Conservation (phyloP, 129 eudicot genomes). For the Erigeron canadensis region DNA sequence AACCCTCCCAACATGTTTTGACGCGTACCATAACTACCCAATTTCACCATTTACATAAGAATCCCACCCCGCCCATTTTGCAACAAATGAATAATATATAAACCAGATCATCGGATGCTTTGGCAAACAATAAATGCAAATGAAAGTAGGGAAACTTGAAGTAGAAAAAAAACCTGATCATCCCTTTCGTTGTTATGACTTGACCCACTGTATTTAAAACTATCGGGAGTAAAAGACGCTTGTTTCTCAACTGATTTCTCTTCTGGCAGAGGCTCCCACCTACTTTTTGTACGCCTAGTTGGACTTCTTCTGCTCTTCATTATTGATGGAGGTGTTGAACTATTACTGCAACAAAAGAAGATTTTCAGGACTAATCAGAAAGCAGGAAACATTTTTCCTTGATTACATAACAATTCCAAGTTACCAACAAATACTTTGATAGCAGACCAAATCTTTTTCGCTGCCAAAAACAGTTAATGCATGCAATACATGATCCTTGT, state of each 20-base stretch:
- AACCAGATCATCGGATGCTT: background rate
- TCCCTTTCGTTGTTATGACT: conserved; percentile 39
- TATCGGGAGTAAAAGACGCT: conserved; percentile 34
- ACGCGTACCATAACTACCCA: background rate
- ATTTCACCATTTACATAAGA: background rate
- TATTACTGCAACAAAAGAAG: conserved; percentile 29
- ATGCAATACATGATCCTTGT: background rate
- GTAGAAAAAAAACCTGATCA: conserved; percentile 50
- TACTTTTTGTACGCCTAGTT: conserved; percentile 79
- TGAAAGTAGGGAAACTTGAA: background rate
- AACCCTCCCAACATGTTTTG: background rate
- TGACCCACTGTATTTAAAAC: conserved; percentile 52
- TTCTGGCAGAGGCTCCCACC: conserved; percentile 96
- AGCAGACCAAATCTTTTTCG: background rate
- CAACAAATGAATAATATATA: background rate
- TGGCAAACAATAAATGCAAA: background rate
- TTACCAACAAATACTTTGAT: background rate
- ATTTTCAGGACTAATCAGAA: conserved; percentile 22
- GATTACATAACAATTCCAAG: background rate
- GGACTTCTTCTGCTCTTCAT: conserved; percentile 72
- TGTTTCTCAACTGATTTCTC: conserved; percentile 60
- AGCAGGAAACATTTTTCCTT: background rate
- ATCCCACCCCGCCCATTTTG: background rate
- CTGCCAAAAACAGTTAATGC: background rate
- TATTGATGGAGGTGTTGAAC: conserved; percentile 39